Base-by-base conservation (phyloP, 2,329 filamentous ascomycete species). In the Claviceps arundinis region DNA sequence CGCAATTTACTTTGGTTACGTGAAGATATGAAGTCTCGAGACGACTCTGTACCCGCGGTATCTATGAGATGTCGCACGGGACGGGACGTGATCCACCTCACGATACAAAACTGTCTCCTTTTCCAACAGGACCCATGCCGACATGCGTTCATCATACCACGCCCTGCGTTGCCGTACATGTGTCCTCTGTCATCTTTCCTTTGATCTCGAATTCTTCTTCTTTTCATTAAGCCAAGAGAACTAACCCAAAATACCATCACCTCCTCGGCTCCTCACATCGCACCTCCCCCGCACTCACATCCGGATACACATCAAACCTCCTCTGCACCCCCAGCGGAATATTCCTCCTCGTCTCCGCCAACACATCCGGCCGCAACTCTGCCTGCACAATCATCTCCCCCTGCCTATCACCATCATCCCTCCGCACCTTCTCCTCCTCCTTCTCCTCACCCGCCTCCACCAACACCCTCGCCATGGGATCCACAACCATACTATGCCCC, bases 261-360 rank as follows among this genome's bases (percentile, higher is more conserved):
- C 34, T 41, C 5, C n/a, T 46, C 40, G 61, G 59, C 49, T 69
- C 65, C 44, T 65, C 61, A 16, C 65, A 64, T 22, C 65, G 62
- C 24, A 74, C 64, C 53, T 74, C 70, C 1, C 79, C 83, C 61
- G 78, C 69, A 61, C 82, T 89, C 37, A 98, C 81, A 73, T 98
- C 90, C 0, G 89, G 86, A 67, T 98, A 98, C 19, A 98, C 85
- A 68, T 98, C 93, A 65, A 95, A 98, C 58, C 93, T 76, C 61
- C 93, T 78, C 75, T 98, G 93, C 17, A 76, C 78, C 61, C 83
- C 81, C 50, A 97, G 74, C 2, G 93, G 93, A 59, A 98, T 95
- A 5, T 84, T 84, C 66, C 79, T 88, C 65, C 91, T 80, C 46
- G 83, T 81, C 69, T 87, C 82, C 52, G 82, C 79, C 59, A 97